Conservation (phyloP, 176 grass and related monocot genomes). For the Tillandsia leiboldiana region DNA sequence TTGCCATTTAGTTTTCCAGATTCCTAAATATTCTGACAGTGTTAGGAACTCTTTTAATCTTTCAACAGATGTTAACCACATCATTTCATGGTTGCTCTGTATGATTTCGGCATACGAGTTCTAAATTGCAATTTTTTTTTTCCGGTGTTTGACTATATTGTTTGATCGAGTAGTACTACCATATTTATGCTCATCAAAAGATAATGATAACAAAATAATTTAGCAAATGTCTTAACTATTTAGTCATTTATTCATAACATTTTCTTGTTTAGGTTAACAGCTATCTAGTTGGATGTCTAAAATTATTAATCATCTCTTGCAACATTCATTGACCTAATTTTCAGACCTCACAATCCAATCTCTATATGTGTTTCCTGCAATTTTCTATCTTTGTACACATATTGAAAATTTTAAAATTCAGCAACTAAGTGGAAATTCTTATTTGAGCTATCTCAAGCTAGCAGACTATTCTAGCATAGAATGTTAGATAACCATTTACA, state of each 20-base stretch:
- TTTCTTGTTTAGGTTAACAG: not conserved
- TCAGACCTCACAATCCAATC: not conserved
- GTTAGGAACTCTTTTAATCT: not conserved
- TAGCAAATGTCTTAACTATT: not conserved
- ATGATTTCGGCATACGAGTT: not conserved
- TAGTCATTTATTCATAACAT: not conserved
- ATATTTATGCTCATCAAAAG: not conserved
- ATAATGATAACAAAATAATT: not conserved
- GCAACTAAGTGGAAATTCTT: too few species aligned
- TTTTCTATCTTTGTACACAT: too few species aligned
- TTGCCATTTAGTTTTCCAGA: not conserved
- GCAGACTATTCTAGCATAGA: too few species aligned
- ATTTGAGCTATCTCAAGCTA: too few species aligned
- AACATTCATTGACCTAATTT: not conserved
- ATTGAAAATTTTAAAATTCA: too few species aligned
- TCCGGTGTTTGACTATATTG: not conserved
- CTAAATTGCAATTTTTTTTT: not conserved
- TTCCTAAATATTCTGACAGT: not conserved
- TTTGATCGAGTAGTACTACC: not conserved
- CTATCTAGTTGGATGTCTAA: not conserved
- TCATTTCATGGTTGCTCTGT: not conserved
- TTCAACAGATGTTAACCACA: not conserved
- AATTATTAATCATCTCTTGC: not conserved
- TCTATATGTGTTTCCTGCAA: not conserved
- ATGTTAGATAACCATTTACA: too few species aligned